Conservation (phyloP, 139 green algal species). For the Ettlia oleoabundans region DNA sequence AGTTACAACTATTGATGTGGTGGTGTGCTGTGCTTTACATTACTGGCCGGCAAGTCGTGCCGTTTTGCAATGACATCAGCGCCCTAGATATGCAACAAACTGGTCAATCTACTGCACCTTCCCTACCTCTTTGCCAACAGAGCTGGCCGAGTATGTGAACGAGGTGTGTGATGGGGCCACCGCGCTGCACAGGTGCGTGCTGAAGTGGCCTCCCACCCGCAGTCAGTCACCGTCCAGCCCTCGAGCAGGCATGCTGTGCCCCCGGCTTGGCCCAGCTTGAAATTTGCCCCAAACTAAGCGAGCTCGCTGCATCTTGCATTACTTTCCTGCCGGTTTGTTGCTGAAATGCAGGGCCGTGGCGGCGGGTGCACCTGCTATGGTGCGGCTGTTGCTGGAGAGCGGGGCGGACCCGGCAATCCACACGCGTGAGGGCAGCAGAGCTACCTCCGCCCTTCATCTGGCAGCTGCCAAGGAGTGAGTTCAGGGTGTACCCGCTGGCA, state of each 20-base stretch:
- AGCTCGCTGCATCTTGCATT: not conserved
- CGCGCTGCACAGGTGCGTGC: conserved; percentile 21
- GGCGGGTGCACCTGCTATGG: not conserved
- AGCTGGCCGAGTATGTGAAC: conserved; percentile 22
- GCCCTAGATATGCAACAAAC: too few species aligned
- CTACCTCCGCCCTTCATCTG: conserved; percentile 26
- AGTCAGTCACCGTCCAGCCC: too few species aligned
- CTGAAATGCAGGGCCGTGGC: conserved; percentile 6
- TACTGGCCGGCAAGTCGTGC: not conserved
- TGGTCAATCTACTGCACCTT: too few species aligned
- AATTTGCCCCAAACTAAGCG: not conserved
- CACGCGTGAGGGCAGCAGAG: not conserved
- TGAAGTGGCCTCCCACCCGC: not conserved
- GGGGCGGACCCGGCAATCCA: conserved; percentile 8
- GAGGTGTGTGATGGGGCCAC: conserved; percentile 10
- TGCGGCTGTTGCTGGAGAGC: conserved; percentile 14
- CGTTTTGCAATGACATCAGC: not conserved
- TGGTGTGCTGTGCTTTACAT: not conserved
- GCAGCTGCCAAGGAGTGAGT: not conserved
- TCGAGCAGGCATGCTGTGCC: too few species aligned
- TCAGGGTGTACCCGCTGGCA: not conserved
- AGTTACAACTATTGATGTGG: too few species aligned
- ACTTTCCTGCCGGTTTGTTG: not conserved
- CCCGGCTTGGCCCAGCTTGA: not conserved
- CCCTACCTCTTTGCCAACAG: not conserved